Percentiles rank a stretch among this genome's conserved stretches.
Evolutionary conservation across 768 basidiomycete genomes (phyloP).

Genomic region (Mycena sanguinolenta): DNA sequence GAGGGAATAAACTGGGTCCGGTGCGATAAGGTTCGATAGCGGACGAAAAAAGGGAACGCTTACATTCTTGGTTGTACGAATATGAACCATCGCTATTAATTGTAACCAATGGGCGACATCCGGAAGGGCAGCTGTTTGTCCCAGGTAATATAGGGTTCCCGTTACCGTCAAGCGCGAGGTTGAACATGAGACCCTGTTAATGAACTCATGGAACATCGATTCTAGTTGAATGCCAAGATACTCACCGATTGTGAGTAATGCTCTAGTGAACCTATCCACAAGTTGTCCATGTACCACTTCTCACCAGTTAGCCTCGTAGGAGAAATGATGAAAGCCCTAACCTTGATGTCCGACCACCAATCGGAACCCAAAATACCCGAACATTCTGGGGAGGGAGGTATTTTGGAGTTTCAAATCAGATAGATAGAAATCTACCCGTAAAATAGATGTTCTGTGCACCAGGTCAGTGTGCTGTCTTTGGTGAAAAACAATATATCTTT

Average conservation of each 20-base stretch:
- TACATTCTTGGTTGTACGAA: constrained; percentile 77
- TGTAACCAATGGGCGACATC: constrained; percentile 76
- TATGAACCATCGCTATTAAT: constrained; percentile 75
- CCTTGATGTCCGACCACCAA: constrained; percentile 81
- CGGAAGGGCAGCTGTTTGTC: constrained; percentile 71
- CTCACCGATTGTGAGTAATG: constrained; percentile 64
- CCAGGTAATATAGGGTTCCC: constrained; percentile 77
- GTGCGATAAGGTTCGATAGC: neutral
- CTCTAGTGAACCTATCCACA: constrained; percentile 74
- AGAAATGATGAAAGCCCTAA: constrained; percentile 39
- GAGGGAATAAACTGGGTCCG: constrained; percentile 66
- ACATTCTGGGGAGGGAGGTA: neutral
- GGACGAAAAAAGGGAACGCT: neutral
- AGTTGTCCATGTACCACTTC: constrained; percentile 78
- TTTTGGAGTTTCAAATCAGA: too few species aligned
- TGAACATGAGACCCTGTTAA: constrained; percentile 74
- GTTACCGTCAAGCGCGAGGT: constrained; percentile 75
- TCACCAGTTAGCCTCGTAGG: too few species aligned
- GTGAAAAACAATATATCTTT: neutral
- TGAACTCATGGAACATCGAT: neutral
- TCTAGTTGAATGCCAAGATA: neutral
- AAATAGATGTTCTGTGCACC: constrained; percentile 14
- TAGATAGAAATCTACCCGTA: neutral
- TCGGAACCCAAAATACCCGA: constrained; percentile 16
- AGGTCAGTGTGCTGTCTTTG: constrained; percentile 46